Base-by-base conservation (phyloP, 192 early-diverging fungal species). In the Gigaspora rosea region DNA sequence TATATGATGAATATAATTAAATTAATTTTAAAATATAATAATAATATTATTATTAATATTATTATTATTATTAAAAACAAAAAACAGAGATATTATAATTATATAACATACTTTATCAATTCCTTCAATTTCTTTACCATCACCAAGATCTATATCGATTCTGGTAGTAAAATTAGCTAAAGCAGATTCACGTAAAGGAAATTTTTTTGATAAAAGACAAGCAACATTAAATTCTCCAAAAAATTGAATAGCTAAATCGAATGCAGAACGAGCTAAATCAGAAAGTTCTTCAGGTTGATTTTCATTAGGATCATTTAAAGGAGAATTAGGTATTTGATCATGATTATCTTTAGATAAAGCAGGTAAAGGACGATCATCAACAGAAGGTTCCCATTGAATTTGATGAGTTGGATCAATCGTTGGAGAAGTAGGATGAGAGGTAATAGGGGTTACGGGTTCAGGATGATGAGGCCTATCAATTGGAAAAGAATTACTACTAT, bases 181-280 rank as follows among this genome's bases (percentile, higher is more conserved):
- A 48, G 90, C 90, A 48, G 82, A 81, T 47, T 90, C 83, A 32
- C 88, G 81, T 22, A 89, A 80, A 10, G 76, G 62, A 65, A 88
- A 85, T 36, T 91, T 84, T 1, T 81, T 78, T 20, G 81, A 86
- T 12, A 89, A 51, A 15, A 91, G 67, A 58, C 86, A 89, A 15
- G 79, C 77, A 11, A 91, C 69, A 48, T 87, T 41, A 48, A 81
- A 78, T 18, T 41, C 67, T 1, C 88, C 83, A 77, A 86, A 90
- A 3, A 80, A 84, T 51, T 85, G 82, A 35, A 91, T 87, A 4
- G 74, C 69, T 20, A 78, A 67, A 11, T 49, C 65, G 56, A 79
- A 85, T 8, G 74, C 82, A 18, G 74, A 78, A n/a, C 75, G 71
- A 5, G 75, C 81, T 18, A 80, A 68, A 4, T 83, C 78, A 9